A percentile compares a stretch with the other conserved stretches of the same genome.
Evolutionary conservation across 345 rosid species (phyloP).

Genomic region (Salix caprea): DNA sequence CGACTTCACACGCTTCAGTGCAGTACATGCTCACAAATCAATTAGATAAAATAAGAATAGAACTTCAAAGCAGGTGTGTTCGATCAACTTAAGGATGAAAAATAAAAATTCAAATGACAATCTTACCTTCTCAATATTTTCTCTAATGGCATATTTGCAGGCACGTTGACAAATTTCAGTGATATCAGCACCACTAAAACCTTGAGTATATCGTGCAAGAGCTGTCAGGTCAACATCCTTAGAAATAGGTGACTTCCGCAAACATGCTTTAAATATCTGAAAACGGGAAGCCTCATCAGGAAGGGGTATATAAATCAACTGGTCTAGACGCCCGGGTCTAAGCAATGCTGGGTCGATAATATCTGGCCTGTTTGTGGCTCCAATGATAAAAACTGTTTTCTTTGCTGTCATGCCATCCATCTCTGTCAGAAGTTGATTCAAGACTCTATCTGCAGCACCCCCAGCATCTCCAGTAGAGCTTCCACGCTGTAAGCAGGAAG

Average conservation of each 20-base stretch:
- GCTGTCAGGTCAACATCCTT: slow-evolving; percentile 27
- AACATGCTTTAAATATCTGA: slow-evolving; percentile 35
- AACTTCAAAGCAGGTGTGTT: neutral
- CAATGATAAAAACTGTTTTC: slow-evolving; percentile 35
- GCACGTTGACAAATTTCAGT: slow-evolving; percentile 37
- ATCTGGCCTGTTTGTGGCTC: slow-evolving; percentile 37
- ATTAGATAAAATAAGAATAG: neutral
- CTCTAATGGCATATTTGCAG: slow-evolving; percentile 41
- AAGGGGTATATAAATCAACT: slow-evolving; percentile 33
- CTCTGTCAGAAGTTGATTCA: slow-evolving; percentile 39
- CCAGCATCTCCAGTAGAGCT: slow-evolving; percentile 35
- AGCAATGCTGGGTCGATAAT: slow-evolving; percentile 31
- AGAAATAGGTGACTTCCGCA: slow-evolving; percentile 31
- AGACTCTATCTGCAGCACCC: slow-evolving; percentile 38
- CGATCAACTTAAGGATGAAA: neutral
- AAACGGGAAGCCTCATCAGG: slow-evolving; percentile 36
- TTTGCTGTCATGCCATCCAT: slow-evolving; percentile 40
- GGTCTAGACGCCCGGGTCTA: slow-evolving; percentile 38
- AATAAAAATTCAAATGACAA: neutral
- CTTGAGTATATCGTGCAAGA: slow-evolving; percentile 26
- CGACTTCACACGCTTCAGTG: neutral
- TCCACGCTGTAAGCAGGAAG: slow-evolving; percentile 25
- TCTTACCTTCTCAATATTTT: slow-evolving; percentile 29
- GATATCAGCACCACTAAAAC: slow-evolving; percentile 36
- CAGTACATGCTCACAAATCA: neutral